Base-by-base conservation (phyloP, 495 filamentous ascomycete genomes). In the Annulohypoxylon moriforme region DNA sequence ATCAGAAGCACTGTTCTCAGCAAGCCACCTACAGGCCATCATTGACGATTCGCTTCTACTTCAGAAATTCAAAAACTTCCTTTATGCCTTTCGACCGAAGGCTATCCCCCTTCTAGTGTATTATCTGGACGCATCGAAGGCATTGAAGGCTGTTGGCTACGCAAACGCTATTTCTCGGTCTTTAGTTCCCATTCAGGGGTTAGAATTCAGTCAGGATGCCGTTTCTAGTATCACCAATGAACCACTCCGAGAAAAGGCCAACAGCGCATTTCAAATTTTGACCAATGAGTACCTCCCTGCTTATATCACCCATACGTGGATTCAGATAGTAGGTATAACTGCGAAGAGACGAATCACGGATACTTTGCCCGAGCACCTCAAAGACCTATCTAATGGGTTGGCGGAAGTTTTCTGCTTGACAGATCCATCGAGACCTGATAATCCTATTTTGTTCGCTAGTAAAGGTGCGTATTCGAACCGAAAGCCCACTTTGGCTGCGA, bases 401-500 rank as follows among this genome's bases (percentile, higher is more conserved):
- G 90, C 89, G 0, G 91, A 94, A 73, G 90, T 91, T 0, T 94
- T 93, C 70, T 93, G 91, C 75, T 78, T 94, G 67, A 91, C 90
- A 6, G 92, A 94, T 79, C 91, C 92, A 7, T 89, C 89, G 22
- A 81, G 90, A 66, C 82, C 85, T 4, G 92, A 91, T 72, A 93
- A 93, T 78, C 92, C 91, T 1, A 90, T 95, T 62, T 86, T 94
- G 3, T 93, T 94, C 79, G 89, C 90, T 25, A 93, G 90, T 5
- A 88, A 93, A 84, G 91, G 90, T 92, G 81, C 31, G 81, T 79
- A 4, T 31, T 55, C 2, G 29, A 36, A 34, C 16, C 49, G 13
- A 6, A 34, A 46, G 25, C 46, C 11, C 18, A 20, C 36, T 1
- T 36, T 27, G 18, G 34, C 42, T 18, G 36, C 14, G 22, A 36